Conservation (phyloP, 148 eudicot genomes). For the Drosera capensis region DNA sequence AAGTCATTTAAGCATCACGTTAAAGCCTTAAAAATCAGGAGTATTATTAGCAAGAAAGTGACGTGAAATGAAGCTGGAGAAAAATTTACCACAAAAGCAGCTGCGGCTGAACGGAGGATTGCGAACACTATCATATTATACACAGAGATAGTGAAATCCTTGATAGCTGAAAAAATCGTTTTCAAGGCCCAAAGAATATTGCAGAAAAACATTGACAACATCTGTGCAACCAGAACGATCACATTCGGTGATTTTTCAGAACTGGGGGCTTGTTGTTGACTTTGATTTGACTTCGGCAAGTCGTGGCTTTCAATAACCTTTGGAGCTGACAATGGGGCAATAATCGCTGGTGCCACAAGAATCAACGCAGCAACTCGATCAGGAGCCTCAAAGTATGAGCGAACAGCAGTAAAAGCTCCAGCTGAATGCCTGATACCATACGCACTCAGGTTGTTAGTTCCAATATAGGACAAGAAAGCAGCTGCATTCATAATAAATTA, state of each 20-base stretch:
- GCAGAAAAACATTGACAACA: slow-evolving; percentile 26
- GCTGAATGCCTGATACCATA: slow-evolving; percentile 81
- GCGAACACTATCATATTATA: slow-evolving; percentile 61
- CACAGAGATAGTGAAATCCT: slow-evolving; percentile 28
- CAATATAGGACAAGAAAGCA: no score
- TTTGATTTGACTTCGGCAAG: slow-evolving; percentile 13
- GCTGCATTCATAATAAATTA: no score
- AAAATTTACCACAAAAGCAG: slow-evolving; percentile 53
- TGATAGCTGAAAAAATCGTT: slow-evolving; percentile 37
- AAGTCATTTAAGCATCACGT: no score
- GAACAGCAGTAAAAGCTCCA: slow-evolving; percentile 66
- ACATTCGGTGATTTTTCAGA: slow-evolving; percentile 21
- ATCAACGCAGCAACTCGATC: slow-evolving; percentile 76
- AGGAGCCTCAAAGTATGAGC: slow-evolving; percentile 86
- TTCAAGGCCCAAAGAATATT: slow-evolving; percentile 21
- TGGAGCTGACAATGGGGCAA: slow-evolving; percentile 37
- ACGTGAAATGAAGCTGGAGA: background rate
- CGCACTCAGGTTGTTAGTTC: no score
- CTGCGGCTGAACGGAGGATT: slow-evolving; percentile 62
- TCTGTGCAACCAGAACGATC: slow-evolving; percentile 22
- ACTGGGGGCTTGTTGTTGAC: slow-evolving; percentile 24
- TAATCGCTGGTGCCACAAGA: slow-evolving; percentile 85
- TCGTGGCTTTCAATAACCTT: slow-evolving; percentile 21
- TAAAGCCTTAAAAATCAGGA: background rate
- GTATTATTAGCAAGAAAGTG: background rate